Evolutionary conservation across 257 asterid genomes (phyloP).

Genomic region (Gentiana macrophylla): DNA sequence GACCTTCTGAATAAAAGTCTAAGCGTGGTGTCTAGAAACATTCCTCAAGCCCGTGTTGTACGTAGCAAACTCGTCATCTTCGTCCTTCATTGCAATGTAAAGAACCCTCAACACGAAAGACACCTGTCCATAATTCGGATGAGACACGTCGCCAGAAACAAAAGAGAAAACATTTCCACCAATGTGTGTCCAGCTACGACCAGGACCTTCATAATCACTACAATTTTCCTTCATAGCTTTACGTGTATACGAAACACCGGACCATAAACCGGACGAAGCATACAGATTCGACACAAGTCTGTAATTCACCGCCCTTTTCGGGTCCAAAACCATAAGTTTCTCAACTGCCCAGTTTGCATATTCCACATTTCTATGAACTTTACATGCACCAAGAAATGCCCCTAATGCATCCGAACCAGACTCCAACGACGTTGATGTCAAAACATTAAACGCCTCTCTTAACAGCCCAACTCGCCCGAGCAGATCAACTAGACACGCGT

Average conservation of each 20-base stretch:
- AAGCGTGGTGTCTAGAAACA: not conserved
- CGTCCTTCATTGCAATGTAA: slow-evolving; percentile 8
- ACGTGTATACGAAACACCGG: slow-evolving; percentile 18
- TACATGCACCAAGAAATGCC: slow-evolving; percentile 29
- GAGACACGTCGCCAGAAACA: slow-evolving; percentile 11
- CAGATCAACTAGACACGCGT: slow-evolving; percentile 27
- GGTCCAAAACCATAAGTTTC: slow-evolving; percentile 19
- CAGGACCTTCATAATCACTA: slow-evolving; percentile 13
- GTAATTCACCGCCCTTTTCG: slow-evolving; percentile 20
- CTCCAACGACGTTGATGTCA: slow-evolving; percentile 14
- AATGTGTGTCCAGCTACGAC: slow-evolving; percentile 26
- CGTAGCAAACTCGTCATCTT: not conserved
- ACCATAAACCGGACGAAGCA: slow-evolving; percentile 22
- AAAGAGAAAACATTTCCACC: slow-evolving; percentile 9
- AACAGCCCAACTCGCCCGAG: slow-evolving; percentile 25
- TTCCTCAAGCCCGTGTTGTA: not conserved
- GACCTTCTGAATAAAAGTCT: no score
- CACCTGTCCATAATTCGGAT: slow-evolving; percentile 1
- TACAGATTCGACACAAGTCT: slow-evolving; percentile 19
- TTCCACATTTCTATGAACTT: slow-evolving; percentile 18
- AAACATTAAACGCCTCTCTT: slow-evolving; percentile 20
- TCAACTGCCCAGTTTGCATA: slow-evolving; percentile 23
- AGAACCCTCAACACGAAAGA: slow-evolving; percentile 9
- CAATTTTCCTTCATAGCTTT: slow-evolving; percentile 10
- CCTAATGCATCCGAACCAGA: slow-evolving; percentile 16